Conservation (phyloP, 1,284 basidiomycete genomes). For the Xanthoconium separans region DNA sequence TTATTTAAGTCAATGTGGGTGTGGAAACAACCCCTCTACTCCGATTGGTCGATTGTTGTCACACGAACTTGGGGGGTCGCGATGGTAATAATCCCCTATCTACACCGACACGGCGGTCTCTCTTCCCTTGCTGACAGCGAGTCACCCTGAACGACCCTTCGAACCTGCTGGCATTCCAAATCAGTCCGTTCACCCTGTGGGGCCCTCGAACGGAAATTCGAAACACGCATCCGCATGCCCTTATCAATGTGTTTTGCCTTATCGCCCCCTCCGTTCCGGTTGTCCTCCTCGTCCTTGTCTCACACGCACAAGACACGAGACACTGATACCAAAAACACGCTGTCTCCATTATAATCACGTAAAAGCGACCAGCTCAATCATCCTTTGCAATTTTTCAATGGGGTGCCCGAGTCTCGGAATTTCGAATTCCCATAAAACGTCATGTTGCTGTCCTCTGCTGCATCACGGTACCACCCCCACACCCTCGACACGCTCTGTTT, state of each 20-base stretch:
- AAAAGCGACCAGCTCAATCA: background rate
- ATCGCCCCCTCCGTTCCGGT: conserved; percentile 2
- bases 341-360: background rate
- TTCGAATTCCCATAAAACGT: background rate
- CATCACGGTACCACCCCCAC: too few species aligned
- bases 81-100: conserved; percentile 11
- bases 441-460: background rate
- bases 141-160: too few species aligned
- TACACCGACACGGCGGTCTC: conserved; percentile 6
- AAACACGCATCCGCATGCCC: conserved; percentile 2
- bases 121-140: background rate
- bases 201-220: background rate
- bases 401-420: background rate
- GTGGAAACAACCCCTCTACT: conserved; percentile 19
- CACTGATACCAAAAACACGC: too few species aligned
- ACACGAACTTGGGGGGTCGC: conserved; percentile 15
- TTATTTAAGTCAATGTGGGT: conserved; percentile 13
- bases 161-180: conserved; percentile 2
- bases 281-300: background rate
- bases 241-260: conserved; percentile 12
- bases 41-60: conserved; percentile 24
- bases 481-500: too few species aligned
- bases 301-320: background rate
- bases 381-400: too few species aligned
- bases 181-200: background rate